Evolutionary conservation across 2,329 filamentous ascomycete genomes (phyloP).

Genomic region (Sclerotinia borealis): DNA sequence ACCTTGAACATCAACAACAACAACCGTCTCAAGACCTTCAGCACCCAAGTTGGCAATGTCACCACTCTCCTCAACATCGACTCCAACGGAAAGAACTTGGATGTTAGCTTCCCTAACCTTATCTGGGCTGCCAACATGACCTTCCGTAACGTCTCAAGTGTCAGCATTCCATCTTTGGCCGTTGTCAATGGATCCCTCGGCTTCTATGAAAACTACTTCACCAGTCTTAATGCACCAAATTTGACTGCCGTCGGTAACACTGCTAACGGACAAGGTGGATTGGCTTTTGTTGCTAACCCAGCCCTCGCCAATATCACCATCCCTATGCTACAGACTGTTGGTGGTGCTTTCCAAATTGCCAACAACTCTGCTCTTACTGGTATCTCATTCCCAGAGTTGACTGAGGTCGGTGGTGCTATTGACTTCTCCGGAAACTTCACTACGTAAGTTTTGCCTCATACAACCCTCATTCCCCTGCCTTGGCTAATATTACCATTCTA

Average conservation of each 20-base stretch:
- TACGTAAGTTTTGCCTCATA: constrained; percentile 51
- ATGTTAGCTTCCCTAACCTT: constrained; percentile 71
- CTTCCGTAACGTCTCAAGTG: constrained; percentile 70
- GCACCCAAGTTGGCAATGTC: constrained; percentile 72
- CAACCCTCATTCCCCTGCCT: neutral
- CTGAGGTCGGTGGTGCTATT: constrained; percentile 70
- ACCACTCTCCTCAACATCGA: constrained; percentile 64
- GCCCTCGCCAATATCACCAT: constrained; percentile 69
- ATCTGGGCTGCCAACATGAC: constrained; percentile 73
- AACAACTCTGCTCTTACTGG: constrained; percentile 75
- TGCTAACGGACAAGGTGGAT: constrained; percentile 38
- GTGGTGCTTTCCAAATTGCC: constrained; percentile 76
- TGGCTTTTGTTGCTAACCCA: constrained; percentile 59
- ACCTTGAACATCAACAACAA: constrained; percentile 88
- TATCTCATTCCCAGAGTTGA: constrained; percentile 64
- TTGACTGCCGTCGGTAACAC: constrained; percentile 54
- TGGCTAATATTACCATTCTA: constrained; percentile 38
- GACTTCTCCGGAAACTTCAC: constrained; percentile 81
- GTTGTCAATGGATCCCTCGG: constrained; percentile 72
- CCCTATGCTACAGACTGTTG: constrained; percentile 59
- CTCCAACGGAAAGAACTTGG: constrained; percentile 70
- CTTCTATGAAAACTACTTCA: constrained; percentile 73
- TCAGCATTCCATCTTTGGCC: constrained; percentile 67
- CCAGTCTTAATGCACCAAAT: constrained; percentile 58
- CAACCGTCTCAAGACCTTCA: constrained; percentile 66